phyloP scores from a whole-genome alignment of 306 rosid genomes.

The Dryas octopetala region DNA sequence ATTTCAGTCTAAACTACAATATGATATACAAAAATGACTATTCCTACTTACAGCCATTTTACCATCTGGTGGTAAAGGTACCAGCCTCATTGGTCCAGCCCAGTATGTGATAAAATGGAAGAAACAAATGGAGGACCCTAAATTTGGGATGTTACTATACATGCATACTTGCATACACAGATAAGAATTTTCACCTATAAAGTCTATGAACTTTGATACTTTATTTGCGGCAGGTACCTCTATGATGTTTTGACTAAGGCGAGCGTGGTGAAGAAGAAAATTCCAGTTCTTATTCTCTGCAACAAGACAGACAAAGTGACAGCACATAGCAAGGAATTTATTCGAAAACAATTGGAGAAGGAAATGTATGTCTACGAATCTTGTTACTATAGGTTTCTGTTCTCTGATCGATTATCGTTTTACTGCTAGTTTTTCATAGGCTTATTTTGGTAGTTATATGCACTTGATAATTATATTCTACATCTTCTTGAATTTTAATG shows the following conservation, averaged over 20 bases:
- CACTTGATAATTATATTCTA: not conserved
- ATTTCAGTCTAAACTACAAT: not conserved
- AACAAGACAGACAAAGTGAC: conserved; percentile 94
- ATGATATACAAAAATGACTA: not conserved
- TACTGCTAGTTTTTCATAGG: not conserved
- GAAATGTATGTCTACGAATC: conserved; percentile 69
- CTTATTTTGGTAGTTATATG: not conserved
- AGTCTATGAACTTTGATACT: conserved; percentile 19
- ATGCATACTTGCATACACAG: not conserved
- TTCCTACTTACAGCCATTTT: not conserved
- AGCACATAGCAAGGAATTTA: conserved; percentile 92
- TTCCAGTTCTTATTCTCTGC: conserved; percentile 84
- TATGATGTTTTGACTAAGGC: conserved; percentile 87
- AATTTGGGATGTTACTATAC: not conserved
- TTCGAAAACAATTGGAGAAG: conserved; percentile 83
- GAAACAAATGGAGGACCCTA: not conserved
- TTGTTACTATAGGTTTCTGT: conserved; percentile 2
- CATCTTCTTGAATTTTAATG: not conserved
- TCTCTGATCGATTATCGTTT: conserved; percentile 9
- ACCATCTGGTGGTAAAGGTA: not conserved
- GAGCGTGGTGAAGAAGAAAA: conserved; percentile 85
- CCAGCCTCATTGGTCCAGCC: not conserved
- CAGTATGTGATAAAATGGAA: not conserved
- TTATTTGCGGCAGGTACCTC: conserved; percentile 58
- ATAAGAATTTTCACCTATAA: not conserved